These are phyloP conservation scores for Sporisorium reilianum DNA, from an alignment of 1,284 basidiomycete species.

Conservation along the genomic window DNA sequence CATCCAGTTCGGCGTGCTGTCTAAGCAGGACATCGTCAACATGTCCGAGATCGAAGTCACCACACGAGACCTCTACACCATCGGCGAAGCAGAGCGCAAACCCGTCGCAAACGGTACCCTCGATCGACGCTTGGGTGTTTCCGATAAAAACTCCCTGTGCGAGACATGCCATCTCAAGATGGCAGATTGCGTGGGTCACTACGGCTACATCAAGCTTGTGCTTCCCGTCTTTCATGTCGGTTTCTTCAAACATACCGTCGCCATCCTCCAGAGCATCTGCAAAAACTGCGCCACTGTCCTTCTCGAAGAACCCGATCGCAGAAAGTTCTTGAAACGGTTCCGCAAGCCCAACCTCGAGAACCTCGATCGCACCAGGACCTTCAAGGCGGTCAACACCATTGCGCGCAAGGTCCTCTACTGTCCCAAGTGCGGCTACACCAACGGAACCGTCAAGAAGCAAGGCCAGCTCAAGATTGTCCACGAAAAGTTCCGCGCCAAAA, in stretches of 20 bases:
- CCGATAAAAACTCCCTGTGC: slow-evolving; percentile 91
- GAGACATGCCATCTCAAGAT: slow-evolving; percentile 93
- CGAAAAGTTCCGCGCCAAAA: slow-evolving; percentile 96
- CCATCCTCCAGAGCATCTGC: slow-evolving; percentile 83
- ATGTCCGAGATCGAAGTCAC: slow-evolving; percentile 68
- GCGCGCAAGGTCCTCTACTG: slow-evolving; percentile 93
- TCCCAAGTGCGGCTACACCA: slow-evolving; percentile 90
- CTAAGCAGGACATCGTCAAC: slow-evolving; percentile 68
- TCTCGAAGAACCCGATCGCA: slow-evolving; percentile 88
- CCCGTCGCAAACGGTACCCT: slow-evolving; percentile 65
- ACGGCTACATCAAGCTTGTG: slow-evolving; percentile 79
- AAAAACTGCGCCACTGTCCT: slow-evolving; percentile 92
- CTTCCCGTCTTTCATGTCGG: slow-evolving; percentile 97
- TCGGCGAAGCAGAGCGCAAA: slow-evolving; percentile 57
- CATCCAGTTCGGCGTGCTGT: slow-evolving; percentile 69
- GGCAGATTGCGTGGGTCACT: slow-evolving; percentile 96
- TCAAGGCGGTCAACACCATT: slow-evolving; percentile 87
- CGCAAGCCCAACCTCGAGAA: slow-evolving; percentile 92
- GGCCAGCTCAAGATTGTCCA: slow-evolving; percentile 96
- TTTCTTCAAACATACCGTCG: slow-evolving; percentile 95
- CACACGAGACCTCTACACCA: slow-evolving; percentile 65
- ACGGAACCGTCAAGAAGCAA: slow-evolving; percentile 96
- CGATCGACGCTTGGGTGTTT: slow-evolving; percentile 77
- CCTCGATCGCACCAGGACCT: slow-evolving; percentile 85
- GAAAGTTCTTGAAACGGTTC: slow-evolving; percentile 86